phyloP scores from a whole-genome alignment of 768 basidiomycete species.

The Boletus huronensis region DNA sequence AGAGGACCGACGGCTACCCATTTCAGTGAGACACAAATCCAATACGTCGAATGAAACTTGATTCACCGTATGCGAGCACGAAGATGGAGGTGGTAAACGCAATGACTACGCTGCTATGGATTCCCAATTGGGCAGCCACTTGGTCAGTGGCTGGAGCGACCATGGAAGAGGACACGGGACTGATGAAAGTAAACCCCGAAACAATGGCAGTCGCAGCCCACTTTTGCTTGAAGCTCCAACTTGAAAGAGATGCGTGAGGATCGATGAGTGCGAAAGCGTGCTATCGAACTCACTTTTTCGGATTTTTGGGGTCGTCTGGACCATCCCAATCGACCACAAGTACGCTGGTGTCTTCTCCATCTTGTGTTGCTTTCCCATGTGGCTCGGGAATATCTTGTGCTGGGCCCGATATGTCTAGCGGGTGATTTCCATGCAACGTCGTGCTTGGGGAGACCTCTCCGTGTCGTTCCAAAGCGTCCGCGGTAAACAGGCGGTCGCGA shows the following conservation, averaged over 20 bases:
- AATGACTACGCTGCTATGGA: constrained; percentile 45
- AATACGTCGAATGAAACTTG: background rate
- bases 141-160: constrained; percentile 59
- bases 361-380: background rate
- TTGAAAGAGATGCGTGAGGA: constrained; percentile 19
- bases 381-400: background rate
- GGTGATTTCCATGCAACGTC: constrained; percentile 8
- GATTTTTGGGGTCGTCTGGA: constrained; percentile 54
- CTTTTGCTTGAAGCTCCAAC: constrained; percentile 57
- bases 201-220: constrained; percentile 66
- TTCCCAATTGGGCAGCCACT: constrained; percentile 50
- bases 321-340: constrained; percentile 62
- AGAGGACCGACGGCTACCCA: constrained; percentile 31
- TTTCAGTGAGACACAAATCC: background rate
- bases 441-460: constrained; percentile 3
- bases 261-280: background rate
- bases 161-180: constrained; percentile 70
- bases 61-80: constrained; percentile 56
- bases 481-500: background rate
- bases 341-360: background rate
- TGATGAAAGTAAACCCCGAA: constrained; percentile 66
- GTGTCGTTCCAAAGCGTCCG: background rate
- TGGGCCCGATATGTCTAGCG: background rate
- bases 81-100: constrained; percentile 62
- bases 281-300: constrained; percentile 45